phyloP scores from a whole-genome alignment of 768 basidiomycete species.

The Lactarius sanguifluus region DNA sequence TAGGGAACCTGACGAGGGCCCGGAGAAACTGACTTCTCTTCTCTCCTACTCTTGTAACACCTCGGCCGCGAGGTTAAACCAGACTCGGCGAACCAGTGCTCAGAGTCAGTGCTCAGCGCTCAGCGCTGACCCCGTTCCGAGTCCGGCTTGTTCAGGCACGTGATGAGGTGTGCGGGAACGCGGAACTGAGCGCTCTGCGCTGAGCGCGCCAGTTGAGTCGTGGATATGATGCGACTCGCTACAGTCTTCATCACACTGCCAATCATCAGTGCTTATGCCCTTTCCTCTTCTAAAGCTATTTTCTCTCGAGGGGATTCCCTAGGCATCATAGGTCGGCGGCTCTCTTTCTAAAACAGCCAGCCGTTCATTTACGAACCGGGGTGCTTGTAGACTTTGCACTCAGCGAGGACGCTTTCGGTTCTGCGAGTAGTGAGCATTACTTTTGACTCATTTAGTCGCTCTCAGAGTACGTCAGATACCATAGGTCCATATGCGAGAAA shows the following conservation, averaged over 20 bases:
- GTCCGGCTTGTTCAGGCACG: not conserved
- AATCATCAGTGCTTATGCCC: not conserved
- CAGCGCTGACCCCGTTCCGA: not conserved
- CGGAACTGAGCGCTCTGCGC: not conserved
- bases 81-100: not conserved
- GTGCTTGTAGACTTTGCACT: not conserved
- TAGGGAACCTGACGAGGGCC: not conserved
- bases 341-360: not conserved
- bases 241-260: not conserved
- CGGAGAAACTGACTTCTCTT: not conserved
- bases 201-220: not conserved
- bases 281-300: conserved; percentile 3
- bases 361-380: not conserved
- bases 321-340: conserved; percentile 1
- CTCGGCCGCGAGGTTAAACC: not conserved
- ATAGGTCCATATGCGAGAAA: conserved; percentile 15
- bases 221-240: not conserved
- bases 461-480: not conserved
- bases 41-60: not conserved
- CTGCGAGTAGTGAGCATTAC: not conserved
- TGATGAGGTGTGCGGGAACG: not conserved
- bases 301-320: not conserved
- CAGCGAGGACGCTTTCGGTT: not conserved
- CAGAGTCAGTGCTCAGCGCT: not conserved
- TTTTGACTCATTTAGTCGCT: too few relatives aligned